phyloP scores from a whole-genome alignment of 2,329 filamentous ascomycete genomes.

The Hymenoscyphus occultus region DNA sequence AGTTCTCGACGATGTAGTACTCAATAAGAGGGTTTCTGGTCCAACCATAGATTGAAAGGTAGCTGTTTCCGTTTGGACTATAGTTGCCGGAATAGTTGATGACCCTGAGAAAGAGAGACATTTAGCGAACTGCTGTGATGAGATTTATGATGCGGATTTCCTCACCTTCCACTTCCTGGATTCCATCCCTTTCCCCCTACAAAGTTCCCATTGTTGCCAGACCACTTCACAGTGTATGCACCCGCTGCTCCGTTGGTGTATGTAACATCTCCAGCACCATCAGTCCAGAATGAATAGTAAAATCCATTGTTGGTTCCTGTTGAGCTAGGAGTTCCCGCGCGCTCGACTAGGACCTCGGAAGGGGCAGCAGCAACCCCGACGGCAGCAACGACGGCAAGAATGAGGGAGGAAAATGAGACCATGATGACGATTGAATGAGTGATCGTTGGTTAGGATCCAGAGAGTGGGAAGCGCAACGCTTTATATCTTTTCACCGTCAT shows the following conservation, averaged over 20 bases:
- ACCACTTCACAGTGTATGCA: slow-evolving; percentile 49
- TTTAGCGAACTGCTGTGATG: not conserved
- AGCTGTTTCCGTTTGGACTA: slow-evolving; percentile 42
- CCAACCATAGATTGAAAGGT: slow-evolving; percentile 57
- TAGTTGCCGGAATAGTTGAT: slow-evolving; percentile 44
- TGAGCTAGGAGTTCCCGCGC: slow-evolving; percentile 41
- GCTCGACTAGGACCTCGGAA: not conserved
- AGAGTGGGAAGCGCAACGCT: not conserved
- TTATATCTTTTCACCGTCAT: not conserved
- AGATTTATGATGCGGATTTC: not conserved
- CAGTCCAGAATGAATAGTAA: slow-evolving; percentile 60
- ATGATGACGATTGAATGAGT: slow-evolving; percentile 17
- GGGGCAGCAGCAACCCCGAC: slow-evolving; percentile 22
- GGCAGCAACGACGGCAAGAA: slow-evolving; percentile 19
- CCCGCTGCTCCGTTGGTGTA: slow-evolving; percentile 53
- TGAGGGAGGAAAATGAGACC: slow-evolving; percentile 26
- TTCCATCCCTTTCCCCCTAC: slow-evolving; percentile 51
- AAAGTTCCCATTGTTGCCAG: slow-evolving; percentile 44
- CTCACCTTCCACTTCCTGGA: slow-evolving; percentile 34
- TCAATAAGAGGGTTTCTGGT: slow-evolving; percentile 29
- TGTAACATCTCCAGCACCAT: slow-evolving; percentile 45
- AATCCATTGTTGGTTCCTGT: slow-evolving; percentile 55
- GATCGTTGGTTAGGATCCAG: not conserved
- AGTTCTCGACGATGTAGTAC: slow-evolving; percentile 51
- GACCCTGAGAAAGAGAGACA: slow-evolving; percentile 29